Conservation (phyloP, 2,329 filamentous ascomycete genomes). For the Aureobasidium mangrovei region DNA sequence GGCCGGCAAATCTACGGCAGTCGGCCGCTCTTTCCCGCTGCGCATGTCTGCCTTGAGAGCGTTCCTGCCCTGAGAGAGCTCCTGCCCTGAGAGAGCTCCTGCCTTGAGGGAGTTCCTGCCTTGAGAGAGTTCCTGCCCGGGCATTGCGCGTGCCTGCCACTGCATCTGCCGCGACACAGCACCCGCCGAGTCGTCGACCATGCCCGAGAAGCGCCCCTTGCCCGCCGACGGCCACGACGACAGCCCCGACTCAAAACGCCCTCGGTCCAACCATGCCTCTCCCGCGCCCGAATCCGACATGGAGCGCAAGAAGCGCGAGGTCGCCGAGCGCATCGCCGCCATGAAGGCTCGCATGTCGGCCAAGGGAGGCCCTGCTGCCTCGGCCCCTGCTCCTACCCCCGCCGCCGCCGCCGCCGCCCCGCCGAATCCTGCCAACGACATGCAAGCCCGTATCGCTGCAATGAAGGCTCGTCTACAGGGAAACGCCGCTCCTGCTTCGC, state of each 20-base stretch:
- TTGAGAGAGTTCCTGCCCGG: too few species aligned
- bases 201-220: slow-evolving; percentile 36
- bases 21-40: too few species aligned
- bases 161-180: neutral
- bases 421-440: slow-evolving; percentile 1
- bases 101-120: too few species aligned
- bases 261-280: slow-evolving; percentile 30
- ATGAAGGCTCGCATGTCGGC: slow-evolving; percentile 28
- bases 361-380: slow-evolving; percentile 17
- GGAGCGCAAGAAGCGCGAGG: slow-evolving; percentile 27
- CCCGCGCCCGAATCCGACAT: slow-evolving; percentile 25
- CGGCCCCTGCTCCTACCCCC: slow-evolving; percentile 15
- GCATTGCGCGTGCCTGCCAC: too few species aligned
- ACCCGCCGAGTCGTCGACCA: slow-evolving; percentile 16
- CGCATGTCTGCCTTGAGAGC: too few species aligned
- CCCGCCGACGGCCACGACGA: slow-evolving; percentile 29
- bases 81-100: too few species aligned
- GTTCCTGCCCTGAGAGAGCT: too few species aligned
- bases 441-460: slow-evolving; percentile 15
- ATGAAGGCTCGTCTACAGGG: slow-evolving; percentile 16
- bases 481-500: slow-evolving; percentile 7
- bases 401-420: slow-evolving; percentile 1
- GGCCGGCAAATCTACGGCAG: neutral
- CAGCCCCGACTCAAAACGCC: slow-evolving; percentile 31
- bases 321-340: slow-evolving; percentile 27